Percentiles rank a stretch among this genome's conserved stretches.
phyloP scores from a whole-genome alignment of 2,329 filamentous ascomycete species.

The Thielaviopsis punctulata region DNA sequence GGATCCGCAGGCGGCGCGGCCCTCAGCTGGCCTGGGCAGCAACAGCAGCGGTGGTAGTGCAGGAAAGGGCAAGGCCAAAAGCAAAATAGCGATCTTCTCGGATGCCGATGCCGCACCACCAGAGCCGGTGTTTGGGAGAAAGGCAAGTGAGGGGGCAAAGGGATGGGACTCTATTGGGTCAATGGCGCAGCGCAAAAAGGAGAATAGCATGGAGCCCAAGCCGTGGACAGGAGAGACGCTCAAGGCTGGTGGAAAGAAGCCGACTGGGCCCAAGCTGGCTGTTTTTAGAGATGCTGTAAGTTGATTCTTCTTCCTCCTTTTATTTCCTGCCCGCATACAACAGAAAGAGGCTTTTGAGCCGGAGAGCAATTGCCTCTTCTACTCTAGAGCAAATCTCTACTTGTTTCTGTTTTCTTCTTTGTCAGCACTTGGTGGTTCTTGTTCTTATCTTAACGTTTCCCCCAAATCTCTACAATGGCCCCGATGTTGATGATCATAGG shows the following conservation, averaged over 20 bases:
- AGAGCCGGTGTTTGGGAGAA: slow-evolving; percentile 21
- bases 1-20: slow-evolving; percentile 50
- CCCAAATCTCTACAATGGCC: slow-evolving; percentile 21
- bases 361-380: slow-evolving; percentile 16
- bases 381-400: not conserved
- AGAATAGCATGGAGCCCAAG: slow-evolving; percentile 71
- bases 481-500: slow-evolving; percentile 82
- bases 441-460: too few relatives aligned
- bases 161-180: slow-evolving; percentile 91
- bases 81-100: slow-evolving; percentile 51
- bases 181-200: slow-evolving; percentile 76
- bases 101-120: slow-evolving; percentile 6
- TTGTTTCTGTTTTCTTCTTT: not conserved
- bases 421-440: too few relatives aligned
- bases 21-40: slow-evolving; percentile 24
- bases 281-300: slow-evolving; percentile 96
- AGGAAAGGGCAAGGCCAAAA: slow-evolving; percentile 40
- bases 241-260: slow-evolving; percentile 71
- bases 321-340: slow-evolving; percentile 13
- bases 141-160: slow-evolving; percentile 61
- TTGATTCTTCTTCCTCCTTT: slow-evolving; percentile 16
- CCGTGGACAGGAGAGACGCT: slow-evolving; percentile 88
- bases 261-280: slow-evolving; percentile 57
- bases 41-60: slow-evolving; percentile 21
- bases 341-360: not conserved